Evolutionary conservation across 2,329 filamentous ascomycete species (phyloP).

Genomic region (Fusarium lateritium): DNA sequence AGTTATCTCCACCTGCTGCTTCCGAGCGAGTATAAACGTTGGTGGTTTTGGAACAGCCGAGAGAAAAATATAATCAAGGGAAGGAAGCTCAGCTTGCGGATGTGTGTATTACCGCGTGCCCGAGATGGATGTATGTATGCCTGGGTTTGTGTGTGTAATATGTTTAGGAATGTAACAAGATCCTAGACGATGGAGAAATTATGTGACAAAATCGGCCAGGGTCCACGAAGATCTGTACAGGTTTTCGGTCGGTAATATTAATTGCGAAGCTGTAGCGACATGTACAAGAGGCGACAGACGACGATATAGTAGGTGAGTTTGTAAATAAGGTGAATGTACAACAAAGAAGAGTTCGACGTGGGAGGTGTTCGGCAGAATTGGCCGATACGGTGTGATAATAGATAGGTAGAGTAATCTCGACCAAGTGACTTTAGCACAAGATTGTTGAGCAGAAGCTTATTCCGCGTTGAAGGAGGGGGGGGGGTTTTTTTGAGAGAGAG

Average conservation of each 20-base stretch:
- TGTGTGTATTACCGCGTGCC: conserved; percentile 1
- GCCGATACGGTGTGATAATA: not conserved
- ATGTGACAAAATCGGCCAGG: conserved; percentile 38
- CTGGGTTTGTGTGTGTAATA: conserved; percentile 44
- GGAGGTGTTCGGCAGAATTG: conserved; percentile 8
- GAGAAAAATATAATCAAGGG: not conserved
- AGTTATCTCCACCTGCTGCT: not conserved
- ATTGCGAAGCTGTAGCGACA: conserved; percentile 29
- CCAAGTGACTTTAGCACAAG: not conserved
- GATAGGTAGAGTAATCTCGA: not conserved
- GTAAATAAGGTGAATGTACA: conserved; percentile 30
- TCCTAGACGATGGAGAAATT: conserved; percentile 38
- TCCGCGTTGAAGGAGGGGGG: not conserved
- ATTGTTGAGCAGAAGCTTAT: not conserved
- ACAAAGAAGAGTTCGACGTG: conserved; percentile 6
- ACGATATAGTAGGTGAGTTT: conserved; percentile 26
- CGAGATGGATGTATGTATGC: conserved; percentile 19
- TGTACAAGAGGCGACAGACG: conserved; percentile 29
- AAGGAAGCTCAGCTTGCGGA: not conserved
- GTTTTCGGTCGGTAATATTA: conserved; percentile 24
- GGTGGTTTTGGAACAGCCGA: not conserved
- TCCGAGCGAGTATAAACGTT: not conserved
- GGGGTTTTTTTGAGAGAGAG: not conserved
- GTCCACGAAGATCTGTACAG: conserved; percentile 42
- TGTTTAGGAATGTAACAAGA: conserved; percentile 48